Conservation (phyloP, 306 rosid genomes). For the Casuarina equisetifolia region DNA sequence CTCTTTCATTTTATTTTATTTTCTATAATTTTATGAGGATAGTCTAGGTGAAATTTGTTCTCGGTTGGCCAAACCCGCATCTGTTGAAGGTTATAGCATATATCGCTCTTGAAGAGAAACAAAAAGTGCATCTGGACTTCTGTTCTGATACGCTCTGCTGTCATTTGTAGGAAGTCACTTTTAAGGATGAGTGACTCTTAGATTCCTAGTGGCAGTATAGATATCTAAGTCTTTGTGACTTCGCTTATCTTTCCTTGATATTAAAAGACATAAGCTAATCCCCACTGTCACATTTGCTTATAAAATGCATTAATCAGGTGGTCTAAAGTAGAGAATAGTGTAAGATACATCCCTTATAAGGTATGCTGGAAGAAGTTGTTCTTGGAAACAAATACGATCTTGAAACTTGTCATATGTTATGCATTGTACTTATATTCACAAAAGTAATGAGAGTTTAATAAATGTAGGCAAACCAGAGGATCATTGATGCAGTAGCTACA, state of each 20-base stretch:
- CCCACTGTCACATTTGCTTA: not conserved
- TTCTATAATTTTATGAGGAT: not conserved
- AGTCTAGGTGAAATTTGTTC: not conserved
- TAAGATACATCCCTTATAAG: not conserved
- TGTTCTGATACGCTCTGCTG: not conserved
- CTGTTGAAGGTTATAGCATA: not conserved
- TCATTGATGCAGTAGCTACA: slow-evolving; percentile 78
- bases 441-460: not conserved
- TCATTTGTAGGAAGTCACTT: not conserved
- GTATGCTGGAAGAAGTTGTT: not conserved
- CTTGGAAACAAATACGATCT: not conserved
- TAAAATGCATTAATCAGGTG: not conserved
- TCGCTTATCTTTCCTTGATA: not conserved
- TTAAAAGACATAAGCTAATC: not conserved
- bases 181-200: not conserved
- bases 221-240: not conserved
- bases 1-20: not conserved
- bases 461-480: slow-evolving; percentile 91
- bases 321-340: not conserved
- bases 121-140: not conserved
- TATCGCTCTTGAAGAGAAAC: not conserved
- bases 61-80: not conserved
- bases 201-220: not conserved
- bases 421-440: not conserved
- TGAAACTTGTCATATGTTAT: slow-evolving; percentile 14